These are phyloP conservation scores for Coemansia sp. DNA, from an alignment of 192 early-diverging fungal species.

Conservation along the genomic window DNA sequence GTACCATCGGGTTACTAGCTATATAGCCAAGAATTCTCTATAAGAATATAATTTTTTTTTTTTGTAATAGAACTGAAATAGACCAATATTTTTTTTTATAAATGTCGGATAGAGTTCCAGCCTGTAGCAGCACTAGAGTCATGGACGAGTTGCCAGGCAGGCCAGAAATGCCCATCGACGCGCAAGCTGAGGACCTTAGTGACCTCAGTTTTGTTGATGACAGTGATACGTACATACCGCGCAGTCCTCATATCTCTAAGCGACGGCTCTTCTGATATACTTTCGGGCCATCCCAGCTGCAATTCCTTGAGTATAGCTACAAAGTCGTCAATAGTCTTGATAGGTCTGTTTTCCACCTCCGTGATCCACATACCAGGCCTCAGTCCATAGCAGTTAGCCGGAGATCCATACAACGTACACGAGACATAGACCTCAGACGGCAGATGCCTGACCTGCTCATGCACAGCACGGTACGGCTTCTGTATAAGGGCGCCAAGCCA, in stretches of 20 bases:
- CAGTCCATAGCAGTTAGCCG: slow-evolving; percentile 66
- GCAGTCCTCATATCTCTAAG: slow-evolving; percentile 7
- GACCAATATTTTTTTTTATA: background rate
- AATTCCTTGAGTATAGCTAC: slow-evolving; percentile 52
- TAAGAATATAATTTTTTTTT: slow-evolving; percentile 5
- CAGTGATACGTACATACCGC: slow-evolving; percentile 52
- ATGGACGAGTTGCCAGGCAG: slow-evolving; percentile 66
- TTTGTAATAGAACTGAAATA: background rate
- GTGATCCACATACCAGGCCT: slow-evolving; percentile 79
- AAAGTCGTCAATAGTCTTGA: slow-evolving; percentile 67
- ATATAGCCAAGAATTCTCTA: slow-evolving; percentile 25
- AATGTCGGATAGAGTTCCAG: slow-evolving; percentile 47
- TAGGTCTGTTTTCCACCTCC: slow-evolving; percentile 66
- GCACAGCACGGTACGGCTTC: slow-evolving; percentile 71
- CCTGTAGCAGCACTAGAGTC: slow-evolving; percentile 54
- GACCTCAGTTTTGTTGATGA: slow-evolving; percentile 57
- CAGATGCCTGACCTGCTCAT: slow-evolving; percentile 68
- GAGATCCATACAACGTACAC: slow-evolving; percentile 74
- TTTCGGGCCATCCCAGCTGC: slow-evolving; percentile 10
- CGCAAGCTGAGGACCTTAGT: slow-evolving; percentile 74
- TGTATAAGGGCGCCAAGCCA: slow-evolving; percentile 90
- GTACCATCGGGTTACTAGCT: slow-evolving; percentile 7
- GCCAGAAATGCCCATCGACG: slow-evolving; percentile 78
- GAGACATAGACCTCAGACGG: slow-evolving; percentile 71
- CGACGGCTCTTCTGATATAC: background rate